Evolutionary conservation across 345 rosid species (phyloP), one percentile per base, ranked within the genome.

Genomic region (Linum trigynum): DNA sequence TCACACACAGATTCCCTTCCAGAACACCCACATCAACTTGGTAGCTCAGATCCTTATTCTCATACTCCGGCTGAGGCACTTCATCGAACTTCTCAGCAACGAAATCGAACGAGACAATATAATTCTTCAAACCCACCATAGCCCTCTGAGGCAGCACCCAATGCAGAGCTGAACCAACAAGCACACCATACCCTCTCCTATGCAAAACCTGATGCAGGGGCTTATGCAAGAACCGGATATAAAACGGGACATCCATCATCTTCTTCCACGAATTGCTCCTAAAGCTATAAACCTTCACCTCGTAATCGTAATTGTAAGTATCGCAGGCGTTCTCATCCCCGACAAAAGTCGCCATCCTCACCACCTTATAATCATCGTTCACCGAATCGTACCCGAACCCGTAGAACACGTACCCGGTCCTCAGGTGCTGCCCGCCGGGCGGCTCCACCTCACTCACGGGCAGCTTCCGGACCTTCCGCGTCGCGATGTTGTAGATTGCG

Each of bases 351-450:
- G 76, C 75, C 59, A 72, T 72, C 63, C 86, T 74, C 39, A 74
- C 56, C 50, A 80, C 17, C 43, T 75, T 72, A 59, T 80, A 80
- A 55, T 79, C 85, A 41, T 77, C 79, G 0, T 1, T 39, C 48
- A 57, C 10, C 2, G 59, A 59, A 65, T 80, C 85, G 38, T 68
- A 71, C 5, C 86, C 86, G 2, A 82, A 82, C 8, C 86, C 86
- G 2, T 75, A 80, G 38, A 75, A 65, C 15, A 76, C 70, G 7
- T 66, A 68, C 8, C 75, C 83, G 1, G 75, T 62, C 1, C 11
- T 56, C 48, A 67, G 58, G 17, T 16, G 41, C 12, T 59, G 53
- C 3, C 53, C 63, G 39, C 61, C 61, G 1, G 74, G 70, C 1
- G 63, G 61, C 4, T 57, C 63, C 50, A 73, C 57, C 42, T 63